Percentiles rank a stretch among this genome's conserved stretches.
Conservation (phyloP, 352 stramenopile genomes). For the Pythium phragmitis region DNA sequence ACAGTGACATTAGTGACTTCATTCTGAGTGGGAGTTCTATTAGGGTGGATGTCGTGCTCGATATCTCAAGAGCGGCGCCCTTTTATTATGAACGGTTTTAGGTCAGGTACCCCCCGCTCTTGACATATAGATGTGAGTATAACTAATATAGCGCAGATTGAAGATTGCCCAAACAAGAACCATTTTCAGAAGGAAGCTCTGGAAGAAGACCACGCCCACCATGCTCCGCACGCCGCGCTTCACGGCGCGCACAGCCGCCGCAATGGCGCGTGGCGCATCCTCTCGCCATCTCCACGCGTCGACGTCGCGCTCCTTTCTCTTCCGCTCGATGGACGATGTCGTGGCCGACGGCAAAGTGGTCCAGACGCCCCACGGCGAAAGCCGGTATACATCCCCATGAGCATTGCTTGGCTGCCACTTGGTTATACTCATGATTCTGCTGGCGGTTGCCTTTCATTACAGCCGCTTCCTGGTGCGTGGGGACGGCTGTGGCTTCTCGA, state of each 20-base stretch:
- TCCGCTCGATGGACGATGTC: conserved; percentile 56
- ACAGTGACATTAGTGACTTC: too few species aligned
- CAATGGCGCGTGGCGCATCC: neutral
- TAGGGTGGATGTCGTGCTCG: too few species aligned
- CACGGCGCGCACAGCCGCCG: neutral
- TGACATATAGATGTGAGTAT: neutral
- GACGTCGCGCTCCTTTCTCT: conserved; percentile 38
- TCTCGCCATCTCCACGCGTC: conserved; percentile 37
- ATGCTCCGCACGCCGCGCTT: neutral
- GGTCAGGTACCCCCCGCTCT: too few species aligned
- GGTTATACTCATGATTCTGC: neutral
- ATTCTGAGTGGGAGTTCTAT: too few species aligned
- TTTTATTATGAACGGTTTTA: too few species aligned
- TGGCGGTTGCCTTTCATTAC: neutral
- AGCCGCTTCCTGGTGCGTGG: conserved; percentile 68
- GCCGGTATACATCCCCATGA: conserved; percentile 34
- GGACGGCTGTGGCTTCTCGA: conserved; percentile 74
- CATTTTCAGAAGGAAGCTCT: neutral
- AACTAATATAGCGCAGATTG: conserved; percentile 16
- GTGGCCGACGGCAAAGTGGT: conserved; percentile 39
- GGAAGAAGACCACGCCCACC: neutral
- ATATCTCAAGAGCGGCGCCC: too few species aligned
- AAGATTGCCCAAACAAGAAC: conserved; percentile 27
- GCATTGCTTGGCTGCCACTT: neutral
- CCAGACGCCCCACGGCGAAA: conserved; percentile 48